Base-by-base conservation (phyloP, 2,329 filamentous ascomycete species). In the Colletotrichum sojae region DNA sequence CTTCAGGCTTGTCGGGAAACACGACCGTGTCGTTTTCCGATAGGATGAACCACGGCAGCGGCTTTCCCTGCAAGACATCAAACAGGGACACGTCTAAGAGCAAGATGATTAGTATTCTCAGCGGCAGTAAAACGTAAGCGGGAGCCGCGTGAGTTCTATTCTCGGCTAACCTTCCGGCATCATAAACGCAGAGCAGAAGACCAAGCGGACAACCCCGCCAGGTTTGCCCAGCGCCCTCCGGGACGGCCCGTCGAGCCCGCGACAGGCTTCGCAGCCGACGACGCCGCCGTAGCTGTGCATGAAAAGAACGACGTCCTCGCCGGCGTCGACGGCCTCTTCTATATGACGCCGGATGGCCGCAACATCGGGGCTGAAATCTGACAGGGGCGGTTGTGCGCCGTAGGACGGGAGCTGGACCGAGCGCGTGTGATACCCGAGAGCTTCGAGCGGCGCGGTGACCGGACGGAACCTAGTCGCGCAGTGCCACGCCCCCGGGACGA, bases 401-500 rank as follows among this genome's bases (percentile, higher is more conserved):
- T 49, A 62, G 15, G 49, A 63, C 10, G 58, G 58, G 4, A 63
- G 59, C 22, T 63, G 58, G 2, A 67, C 51, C 15, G 20, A 51
- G 15, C 27, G 16, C n/a, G 57, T 63, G 15, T 25, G 20, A 22
- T 63, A 56, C 2, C 25, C 64, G 31, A 63, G 58, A 25, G 64
- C 52, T 13, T 63, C 58, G 8, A 67, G 64, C 16, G 20, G 51
- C 4, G 58, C 43, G 12, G 64, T 57, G n/a, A 63, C 64, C 6
- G 64, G 58, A 36, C 22, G n/a, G 5, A 56, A 63, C n/a, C 22
- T 45, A 18, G 45, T 62, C 9, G 57, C 51, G 13, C 58, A 51
- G 64, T 87, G 85, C 84, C 85, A 86, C 27, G 83, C 78, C 5
- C 85, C 85, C 2, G 79, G 84, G 1, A 88, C 77, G 20, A 87